These are phyloP conservation scores for Francoa sonchifolia DNA, from an alignment of 441 rosid species.

Conservation along the genomic window DNA sequence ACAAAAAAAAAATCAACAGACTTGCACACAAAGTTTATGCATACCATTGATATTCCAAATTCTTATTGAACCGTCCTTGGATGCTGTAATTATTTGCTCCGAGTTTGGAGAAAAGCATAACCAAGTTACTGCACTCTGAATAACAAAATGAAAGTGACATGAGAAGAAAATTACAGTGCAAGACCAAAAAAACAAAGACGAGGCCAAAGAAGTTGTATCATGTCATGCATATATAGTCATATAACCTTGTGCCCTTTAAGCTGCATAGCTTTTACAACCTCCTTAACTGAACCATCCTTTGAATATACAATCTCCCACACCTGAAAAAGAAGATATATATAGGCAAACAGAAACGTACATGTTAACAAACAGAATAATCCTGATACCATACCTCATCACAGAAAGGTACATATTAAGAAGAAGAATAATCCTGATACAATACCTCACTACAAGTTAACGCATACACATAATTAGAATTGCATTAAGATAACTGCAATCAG, in stretches of 20 bases:
- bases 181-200: neutral
- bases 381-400: no score
- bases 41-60: conserved; percentile 93
- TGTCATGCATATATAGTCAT: conserved; percentile 2
- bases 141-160: conserved; percentile 6
- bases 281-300: conserved; percentile 94
- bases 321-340: conserved; percentile 20
- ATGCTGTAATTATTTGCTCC: conserved; percentile 83
- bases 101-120: conserved; percentile 81
- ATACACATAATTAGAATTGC: neutral
- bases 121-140: conserved; percentile 74
- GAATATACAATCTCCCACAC: conserved; percentile 92
- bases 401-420: no score
- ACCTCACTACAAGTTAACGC: neutral
- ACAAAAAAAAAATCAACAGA: no score
- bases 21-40: conserved; percentile 12
- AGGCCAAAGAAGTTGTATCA: neutral
- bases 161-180: conserved; percentile 6
- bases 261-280: conserved; percentile 78
- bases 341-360: neutral
- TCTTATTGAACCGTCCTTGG: conserved; percentile 85
- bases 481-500: no score
- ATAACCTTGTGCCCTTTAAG: conserved; percentile 89
- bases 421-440: no score
- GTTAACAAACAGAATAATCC: neutral